phyloP scores from a whole-genome alignment of 306 rosid genomes.

The Macrotyloma uniflorum region DNA sequence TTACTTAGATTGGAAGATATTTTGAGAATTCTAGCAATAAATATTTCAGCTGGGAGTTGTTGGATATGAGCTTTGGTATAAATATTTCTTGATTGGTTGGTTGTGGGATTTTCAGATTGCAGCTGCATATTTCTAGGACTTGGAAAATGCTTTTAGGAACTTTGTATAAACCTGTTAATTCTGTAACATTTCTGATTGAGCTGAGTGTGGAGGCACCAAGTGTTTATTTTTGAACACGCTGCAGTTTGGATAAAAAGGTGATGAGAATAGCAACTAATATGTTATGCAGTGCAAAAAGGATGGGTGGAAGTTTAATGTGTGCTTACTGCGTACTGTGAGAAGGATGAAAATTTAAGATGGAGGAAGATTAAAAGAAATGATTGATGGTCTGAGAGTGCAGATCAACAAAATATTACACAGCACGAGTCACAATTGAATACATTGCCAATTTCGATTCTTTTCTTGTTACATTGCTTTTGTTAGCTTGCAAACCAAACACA shows the following conservation, averaged over 20 bases:
- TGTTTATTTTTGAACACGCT: neutral
- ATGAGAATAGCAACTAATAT: neutral
- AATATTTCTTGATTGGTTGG: neutral
- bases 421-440: neutral
- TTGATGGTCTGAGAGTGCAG: neutral
- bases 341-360: neutral
- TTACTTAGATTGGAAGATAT: too few species aligned
- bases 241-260: neutral
- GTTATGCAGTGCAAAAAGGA: neutral
- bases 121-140: neutral
- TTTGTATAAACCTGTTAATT: neutral
- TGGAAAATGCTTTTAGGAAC: neutral
- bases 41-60: neutral
- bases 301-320: neutral
- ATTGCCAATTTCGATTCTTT: slow-evolving; percentile 2
- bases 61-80: neutral
- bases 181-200: neutral
- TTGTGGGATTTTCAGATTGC: neutral
- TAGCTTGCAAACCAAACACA: neutral
- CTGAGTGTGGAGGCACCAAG: neutral
- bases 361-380: neutral
- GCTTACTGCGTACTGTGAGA: neutral
- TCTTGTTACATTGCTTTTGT: neutral
- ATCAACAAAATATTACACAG: neutral
- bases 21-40: neutral